Percentiles rank a stretch among this genome's conserved stretches.
Evolutionary conservation across 345 rosid genomes (phyloP).

Genomic region (rapeseed (Brassica napus)): Da-Ae NC_063452.1:23203001-23203500

Average conservation of each 20-base stretch:
- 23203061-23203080: conserved; percentile 95
- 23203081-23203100: neutral
- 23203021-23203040: conserved; percentile 99
- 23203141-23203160: conserved; percentile 10
- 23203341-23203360: neutral
- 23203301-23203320: conserved; percentile 91
- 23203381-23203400: conserved; percentile 23
- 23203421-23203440: conserved; percentile 98
- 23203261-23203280: conserved; percentile 99
- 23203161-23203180: conserved; percentile 20
- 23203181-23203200: neutral
- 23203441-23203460: conserved; percentile 97
- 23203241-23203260: conserved; percentile 99
- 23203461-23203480: conserved; percentile 90
- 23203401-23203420: conserved; percentile 90
- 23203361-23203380: neutral
- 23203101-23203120: neutral
- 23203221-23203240: conserved; percentile 75
- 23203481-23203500: conserved; percentile 13
- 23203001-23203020: conserved; percentile 99
- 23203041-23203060: conserved; percentile 98
- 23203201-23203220: conserved; percentile 10
- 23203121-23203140: neutral
- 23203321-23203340: neutral
- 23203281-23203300: conserved; percentile 98